These are phyloP conservation scores for thale cress (Arabidopsis thaliana) DNA, from an alignment of 345 rosid species.

Conservation along the genomic window TAIR10.1 NC_003074.8:311501-312000, in stretches of 20 bases:
- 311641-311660: neutral
- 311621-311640: neutral
- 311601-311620: neutral
- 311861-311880: no score
- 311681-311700: neutral
- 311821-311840: neutral
- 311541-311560: neutral
- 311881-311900: no score
- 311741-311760: slow-evolving; percentile 9
- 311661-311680: neutral
- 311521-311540: neutral
- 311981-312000: neutral
- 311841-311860: no score
- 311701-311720: neutral
- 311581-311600: neutral
- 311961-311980: neutral
- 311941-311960: no score
- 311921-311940: no score
- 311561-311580: neutral
- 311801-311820: neutral
- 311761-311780: neutral
- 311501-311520: neutral
- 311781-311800: neutral
- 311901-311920: no score
- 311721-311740: neutral